A percentile compares a stretch with the other conserved stretches of the same genome.
These are phyloP conservation scores for Malus sylvestris DNA, from an alignment of 306 rosid species.

Conservation along the genomic window DNA sequence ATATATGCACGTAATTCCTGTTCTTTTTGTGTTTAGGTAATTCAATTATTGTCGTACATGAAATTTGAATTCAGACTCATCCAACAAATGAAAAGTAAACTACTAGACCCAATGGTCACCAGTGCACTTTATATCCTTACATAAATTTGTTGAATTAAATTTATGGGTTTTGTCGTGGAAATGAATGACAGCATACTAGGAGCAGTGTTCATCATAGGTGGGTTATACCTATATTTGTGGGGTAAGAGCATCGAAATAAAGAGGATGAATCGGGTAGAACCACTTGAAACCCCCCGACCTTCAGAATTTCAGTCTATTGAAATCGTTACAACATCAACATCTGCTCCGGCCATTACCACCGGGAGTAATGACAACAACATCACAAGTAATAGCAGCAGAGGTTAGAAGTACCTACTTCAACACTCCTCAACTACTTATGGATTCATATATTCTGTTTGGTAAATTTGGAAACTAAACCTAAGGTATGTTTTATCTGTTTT, in stretches of 20 bases:
- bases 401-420: neutral
- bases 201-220: conserved; percentile 21
- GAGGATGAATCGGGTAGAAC: neutral
- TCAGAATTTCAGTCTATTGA: neutral
- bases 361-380: neutral
- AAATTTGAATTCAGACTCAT: no score
- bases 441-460: neutral
- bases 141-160: no score
- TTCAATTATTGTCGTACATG: no score
- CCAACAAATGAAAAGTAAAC: no score
- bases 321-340: neutral
- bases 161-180: neutral
- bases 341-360: neutral
- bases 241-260: conserved; percentile 25
- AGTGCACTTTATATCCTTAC: no score
- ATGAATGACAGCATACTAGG: conserved; percentile 1
- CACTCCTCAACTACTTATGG: neutral
- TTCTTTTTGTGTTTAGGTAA: no score
- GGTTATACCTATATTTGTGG: conserved; percentile 35
- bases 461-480: no score
- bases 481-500: neutral
- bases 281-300: neutral
- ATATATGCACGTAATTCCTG: no score
- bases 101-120: no score
- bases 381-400: neutral